Conservation (phyloP, 768 basidiomycete genomes). For the Termitomyces sp. region DNA sequence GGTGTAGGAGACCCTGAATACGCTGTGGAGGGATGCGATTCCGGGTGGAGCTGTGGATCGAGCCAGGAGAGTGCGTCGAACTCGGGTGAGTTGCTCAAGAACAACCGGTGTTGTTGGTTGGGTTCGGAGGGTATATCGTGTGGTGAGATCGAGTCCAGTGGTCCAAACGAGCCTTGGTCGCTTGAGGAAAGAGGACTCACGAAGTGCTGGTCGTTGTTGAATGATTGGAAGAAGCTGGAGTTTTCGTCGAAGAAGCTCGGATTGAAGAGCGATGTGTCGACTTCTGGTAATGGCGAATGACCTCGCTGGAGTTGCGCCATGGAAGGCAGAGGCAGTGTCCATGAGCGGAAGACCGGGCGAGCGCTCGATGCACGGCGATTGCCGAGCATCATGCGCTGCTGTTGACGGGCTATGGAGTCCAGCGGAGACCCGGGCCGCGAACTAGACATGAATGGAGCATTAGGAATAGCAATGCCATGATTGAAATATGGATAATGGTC, state of each 20-base stretch:
- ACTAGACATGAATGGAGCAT: conserved; percentile 32
- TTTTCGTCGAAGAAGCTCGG: conserved; percentile 20
- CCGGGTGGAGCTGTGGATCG: conserved; percentile 11
- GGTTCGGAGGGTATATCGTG: conserved; percentile 6
- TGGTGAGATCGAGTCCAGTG: conserved; percentile 22
- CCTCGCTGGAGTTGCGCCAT: conserved; percentile 31
- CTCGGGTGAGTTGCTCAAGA: conserved; percentile 9
- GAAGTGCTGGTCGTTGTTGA: conserved; percentile 4
- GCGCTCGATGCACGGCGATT: conserved; percentile 47
- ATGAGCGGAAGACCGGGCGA: conserved; percentile 31
- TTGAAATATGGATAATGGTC: conserved; percentile 22
- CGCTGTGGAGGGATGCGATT: conserved; percentile 30
- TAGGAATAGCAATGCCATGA: conserved; percentile 36
- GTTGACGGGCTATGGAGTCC: conserved; percentile 34
- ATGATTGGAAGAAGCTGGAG: conserved; percentile 1
- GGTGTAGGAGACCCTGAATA: conserved; percentile 37
- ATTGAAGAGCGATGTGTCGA: conserved; percentile 43
- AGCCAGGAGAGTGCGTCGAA: conserved; percentile 13
- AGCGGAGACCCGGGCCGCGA: conserved; percentile 43
- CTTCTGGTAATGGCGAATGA: conserved; percentile 42
- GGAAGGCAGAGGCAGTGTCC: conserved; percentile 23
- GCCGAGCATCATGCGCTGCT: conserved; percentile 34
- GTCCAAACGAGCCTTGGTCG: conserved; percentile 15
- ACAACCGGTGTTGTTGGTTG: conserved; percentile 4
- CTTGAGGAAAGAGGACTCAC: conserved; percentile 7